A percentile compares a stretch with the other conserved stretches of the same genome.
Evolutionary conservation across 2,329 filamentous ascomycete genomes (phyloP).

Genomic region (Phialophora chinensis): DNA sequence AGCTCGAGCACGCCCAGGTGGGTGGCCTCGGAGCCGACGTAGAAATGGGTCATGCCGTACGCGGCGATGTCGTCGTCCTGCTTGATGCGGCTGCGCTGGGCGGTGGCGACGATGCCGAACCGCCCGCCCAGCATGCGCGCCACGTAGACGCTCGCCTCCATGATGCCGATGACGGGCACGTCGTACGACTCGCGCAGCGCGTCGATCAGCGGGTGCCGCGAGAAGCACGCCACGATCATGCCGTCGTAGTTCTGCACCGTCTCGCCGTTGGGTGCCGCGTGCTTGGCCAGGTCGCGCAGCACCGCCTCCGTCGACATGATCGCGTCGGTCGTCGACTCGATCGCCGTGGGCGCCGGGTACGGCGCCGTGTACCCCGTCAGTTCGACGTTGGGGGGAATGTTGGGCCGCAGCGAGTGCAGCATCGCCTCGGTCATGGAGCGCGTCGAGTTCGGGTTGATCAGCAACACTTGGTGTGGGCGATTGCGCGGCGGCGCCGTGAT

Average conservation of each 20-base stretch:
- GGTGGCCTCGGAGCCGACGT: slow-evolving; percentile 52
- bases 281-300: slow-evolving; percentile 51
- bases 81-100: slow-evolving; percentile 48
- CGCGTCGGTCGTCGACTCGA: slow-evolving; percentile 58
- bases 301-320: slow-evolving; percentile 58
- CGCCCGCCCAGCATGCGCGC: slow-evolving; percentile 56
- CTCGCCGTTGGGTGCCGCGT: slow-evolving; percentile 47
- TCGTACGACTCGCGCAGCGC: slow-evolving; percentile 55
- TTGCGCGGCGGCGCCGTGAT: slow-evolving; percentile 36
- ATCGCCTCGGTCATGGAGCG: slow-evolving; percentile 56
- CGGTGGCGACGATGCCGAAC: slow-evolving; percentile 55
- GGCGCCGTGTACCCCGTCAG: slow-evolving; percentile 60
- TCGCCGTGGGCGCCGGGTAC: slow-evolving; percentile 55
- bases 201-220: slow-evolving; percentile 54
- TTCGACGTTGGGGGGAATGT: slow-evolving; percentile 55
- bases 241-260: slow-evolving; percentile 51
- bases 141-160: slow-evolving; percentile 59
- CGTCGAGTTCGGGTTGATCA: slow-evolving; percentile 58
- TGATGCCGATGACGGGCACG: slow-evolving; percentile 57
- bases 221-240: slow-evolving; percentile 58
- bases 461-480: slow-evolving; percentile 47
- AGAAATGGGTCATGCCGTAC: slow-evolving; percentile 53
- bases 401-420: slow-evolving; percentile 51
- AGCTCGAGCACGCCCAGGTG: slow-evolving; percentile 54
- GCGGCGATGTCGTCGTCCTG: slow-evolving; percentile 49